Percentiles rank a stretch among this genome's conserved stretches.
phyloP scores from a whole-genome alignment of 495 filamentous ascomycete species.

The Barbatosphaeria neglecta region DNA sequence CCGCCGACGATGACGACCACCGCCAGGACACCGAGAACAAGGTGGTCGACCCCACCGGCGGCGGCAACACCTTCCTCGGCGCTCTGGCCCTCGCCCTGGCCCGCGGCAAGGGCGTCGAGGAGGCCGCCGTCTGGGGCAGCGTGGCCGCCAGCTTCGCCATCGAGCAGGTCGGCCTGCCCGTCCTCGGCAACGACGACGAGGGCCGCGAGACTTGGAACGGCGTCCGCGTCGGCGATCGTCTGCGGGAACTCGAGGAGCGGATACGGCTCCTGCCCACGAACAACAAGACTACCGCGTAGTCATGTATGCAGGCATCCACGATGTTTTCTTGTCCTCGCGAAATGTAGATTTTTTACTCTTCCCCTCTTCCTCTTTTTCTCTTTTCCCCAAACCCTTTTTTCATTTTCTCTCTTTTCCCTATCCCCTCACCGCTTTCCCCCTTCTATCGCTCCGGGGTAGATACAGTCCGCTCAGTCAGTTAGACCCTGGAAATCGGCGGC shows the following conservation, averaged over 20 bases:
- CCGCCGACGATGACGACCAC: background rate
- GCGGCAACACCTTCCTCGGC: slow-evolving; percentile 87
- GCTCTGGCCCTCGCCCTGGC: slow-evolving; percentile 67
- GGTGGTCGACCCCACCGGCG: slow-evolving; percentile 90
- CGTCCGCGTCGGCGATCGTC: slow-evolving; percentile 37
- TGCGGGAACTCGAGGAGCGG: slow-evolving; percentile 36
- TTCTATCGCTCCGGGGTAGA: no score
- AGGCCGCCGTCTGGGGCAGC: slow-evolving; percentile 67
- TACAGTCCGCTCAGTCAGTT: no score
- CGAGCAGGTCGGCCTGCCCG: slow-evolving; percentile 81
- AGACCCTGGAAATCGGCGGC: no score
- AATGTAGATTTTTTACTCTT: background rate
- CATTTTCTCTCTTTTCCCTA: no score
- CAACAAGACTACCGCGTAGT: no score
- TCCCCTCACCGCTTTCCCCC: no score
- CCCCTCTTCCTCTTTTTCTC: no score
- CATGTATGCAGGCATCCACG: no score
- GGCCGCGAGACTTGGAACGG: slow-evolving; percentile 73
- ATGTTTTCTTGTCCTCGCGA: background rate
- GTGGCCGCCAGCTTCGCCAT: slow-evolving; percentile 88
- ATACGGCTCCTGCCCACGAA: no score
- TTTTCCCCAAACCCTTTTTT: no score
- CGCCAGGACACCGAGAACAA: slow-evolving; percentile 9
- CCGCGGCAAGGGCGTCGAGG: slow-evolving; percentile 46
- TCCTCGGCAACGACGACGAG: slow-evolving; percentile 34